These are phyloP conservation scores for Sanghuangporus weigelae DNA, from an alignment of 1,284 basidiomycete genomes.

Conservation along the genomic window DNA sequence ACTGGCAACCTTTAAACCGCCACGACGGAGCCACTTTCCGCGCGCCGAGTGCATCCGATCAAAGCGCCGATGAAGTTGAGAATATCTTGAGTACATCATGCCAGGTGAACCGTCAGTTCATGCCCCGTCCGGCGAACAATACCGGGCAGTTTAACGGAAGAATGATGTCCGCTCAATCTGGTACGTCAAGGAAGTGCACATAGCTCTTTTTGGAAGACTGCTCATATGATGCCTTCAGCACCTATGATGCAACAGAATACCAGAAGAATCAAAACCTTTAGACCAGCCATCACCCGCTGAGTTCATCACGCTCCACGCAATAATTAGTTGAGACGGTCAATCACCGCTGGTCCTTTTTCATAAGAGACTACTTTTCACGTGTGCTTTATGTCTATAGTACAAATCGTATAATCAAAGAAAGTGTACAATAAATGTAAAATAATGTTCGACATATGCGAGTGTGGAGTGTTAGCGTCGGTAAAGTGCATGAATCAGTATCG, in stretches of 20 bases:
- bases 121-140: slow-evolving; percentile 8
- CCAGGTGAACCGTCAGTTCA: slow-evolving; percentile 18
- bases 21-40: slow-evolving; percentile 4
- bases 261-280: slow-evolving; percentile 9
- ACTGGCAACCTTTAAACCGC: slow-evolving; percentile 13
- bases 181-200: background rate
- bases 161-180: slow-evolving; percentile 7
- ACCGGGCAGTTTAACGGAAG: slow-evolving; percentile 5
- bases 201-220: background rate
- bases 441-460: background rate
- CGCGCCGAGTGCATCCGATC: slow-evolving; percentile 41
- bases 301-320: background rate
- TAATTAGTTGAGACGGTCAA: no score
- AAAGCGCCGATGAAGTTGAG: slow-evolving; percentile 65
- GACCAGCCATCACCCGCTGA: slow-evolving; percentile 8
- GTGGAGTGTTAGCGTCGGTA: background rate
- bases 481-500: background rate
- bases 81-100: slow-evolving; percentile 40
- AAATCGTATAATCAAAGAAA: background rate
- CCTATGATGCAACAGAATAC: background rate
- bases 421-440: background rate
- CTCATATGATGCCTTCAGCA: background rate
- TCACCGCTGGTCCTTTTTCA: no score
- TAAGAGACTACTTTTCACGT: background rate
- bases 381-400: slow-evolving; percentile 5